phyloP scores from a whole-genome alignment of 2,329 filamentous ascomycete genomes.

The Ramularia endophylla region DNA sequence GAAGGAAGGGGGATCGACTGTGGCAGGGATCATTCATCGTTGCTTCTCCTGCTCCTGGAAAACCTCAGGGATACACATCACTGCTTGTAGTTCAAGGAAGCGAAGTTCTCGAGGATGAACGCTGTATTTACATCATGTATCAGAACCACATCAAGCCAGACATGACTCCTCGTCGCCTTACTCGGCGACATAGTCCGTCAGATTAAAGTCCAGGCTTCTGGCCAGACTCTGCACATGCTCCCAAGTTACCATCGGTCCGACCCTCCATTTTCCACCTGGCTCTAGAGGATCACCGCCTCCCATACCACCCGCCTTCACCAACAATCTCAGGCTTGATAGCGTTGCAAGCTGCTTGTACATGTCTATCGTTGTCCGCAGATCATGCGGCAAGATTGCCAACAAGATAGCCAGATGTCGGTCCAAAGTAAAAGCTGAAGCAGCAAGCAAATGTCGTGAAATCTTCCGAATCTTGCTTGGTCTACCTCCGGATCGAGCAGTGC shows the following conservation, averaged over 20 bases:
- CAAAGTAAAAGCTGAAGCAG: slow-evolving; percentile 68
- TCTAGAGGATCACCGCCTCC: slow-evolving; percentile 60
- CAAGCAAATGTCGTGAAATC: slow-evolving; percentile 70
- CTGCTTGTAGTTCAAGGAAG: too few species aligned
- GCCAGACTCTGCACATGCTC: slow-evolving; percentile 67
- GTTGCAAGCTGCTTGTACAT: slow-evolving; percentile 58
- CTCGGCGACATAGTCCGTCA: slow-evolving; percentile 70
- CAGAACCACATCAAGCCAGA: too few species aligned
- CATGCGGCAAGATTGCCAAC: slow-evolving; percentile 54
- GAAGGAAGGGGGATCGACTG: too few species aligned
- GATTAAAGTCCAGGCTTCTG: slow-evolving; percentile 68
- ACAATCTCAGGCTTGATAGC: slow-evolving; percentile 61
- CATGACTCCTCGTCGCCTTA: too few species aligned
- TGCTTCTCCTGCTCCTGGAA: too few species aligned
- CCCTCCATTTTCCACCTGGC: slow-evolving; percentile 65
- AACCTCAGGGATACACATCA: too few species aligned
- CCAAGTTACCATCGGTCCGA: slow-evolving; percentile 63
- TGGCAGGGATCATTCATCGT: too few species aligned
- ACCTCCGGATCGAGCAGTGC: slow-evolving; percentile 28
- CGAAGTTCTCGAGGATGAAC: too few species aligned
- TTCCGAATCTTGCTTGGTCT: slow-evolving; percentile 51
- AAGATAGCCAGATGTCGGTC: slow-evolving; percentile 77
- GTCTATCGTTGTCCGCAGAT: slow-evolving; percentile 40
- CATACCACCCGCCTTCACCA: slow-evolving; percentile 57
- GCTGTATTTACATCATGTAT: too few species aligned